Base-by-base conservation (phyloP, 352 stramenopile genomes). In the Pythium periplocum region DNA sequence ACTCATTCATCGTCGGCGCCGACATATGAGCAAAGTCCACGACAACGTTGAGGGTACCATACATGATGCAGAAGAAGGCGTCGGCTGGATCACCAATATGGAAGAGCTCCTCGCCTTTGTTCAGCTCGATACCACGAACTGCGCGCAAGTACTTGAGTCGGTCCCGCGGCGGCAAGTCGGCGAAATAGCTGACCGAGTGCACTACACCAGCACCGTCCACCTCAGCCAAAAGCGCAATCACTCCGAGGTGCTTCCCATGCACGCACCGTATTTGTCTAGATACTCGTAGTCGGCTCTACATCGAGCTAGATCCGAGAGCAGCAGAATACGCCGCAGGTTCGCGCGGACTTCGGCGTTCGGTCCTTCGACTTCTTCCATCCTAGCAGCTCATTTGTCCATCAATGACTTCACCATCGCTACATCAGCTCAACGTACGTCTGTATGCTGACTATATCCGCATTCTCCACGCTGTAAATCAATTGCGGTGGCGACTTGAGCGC, bases 31-130 rank as follows among this genome's bases (percentile, higher is more conserved):
- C 65, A 51, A 90, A 79, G 61, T 90, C 78, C 48, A 90, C 73
- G 9, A 90, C 75, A 40, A 88, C 75, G 48, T 80, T 87, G 53
- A 88, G 66, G 2, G 80, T 74, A 35, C 80, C 80, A 51, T 81
- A 88, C 65, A 88, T 84, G 61, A 88, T 73, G 50, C 77, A 87
- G 48, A 87, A 90, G 50, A 90, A 87, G 31, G 77, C 73, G 51
- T 90, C 80, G 4, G 80, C 80, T 3, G 68, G 58, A 50, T 90
- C 80, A 2, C 80, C 80, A 32, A 88, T 80, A 38, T 76, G 67
- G 57, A 90, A 90, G 2, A 90, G 56, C 45, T 73, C 75, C 34
- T 90, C 75, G 45, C 77, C 73, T 35, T 78, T 66, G 6, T 85
- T 63, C 26, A 90, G 68, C 45, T 84, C 72, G 33, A 90, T 71